Percentiles rank a stretch among this genome's conserved stretches.
These are phyloP conservation scores for Sporothrix luriei DNA, from an alignment of 2,329 filamentous ascomycete genomes.

Conservation along the genomic window DNA sequence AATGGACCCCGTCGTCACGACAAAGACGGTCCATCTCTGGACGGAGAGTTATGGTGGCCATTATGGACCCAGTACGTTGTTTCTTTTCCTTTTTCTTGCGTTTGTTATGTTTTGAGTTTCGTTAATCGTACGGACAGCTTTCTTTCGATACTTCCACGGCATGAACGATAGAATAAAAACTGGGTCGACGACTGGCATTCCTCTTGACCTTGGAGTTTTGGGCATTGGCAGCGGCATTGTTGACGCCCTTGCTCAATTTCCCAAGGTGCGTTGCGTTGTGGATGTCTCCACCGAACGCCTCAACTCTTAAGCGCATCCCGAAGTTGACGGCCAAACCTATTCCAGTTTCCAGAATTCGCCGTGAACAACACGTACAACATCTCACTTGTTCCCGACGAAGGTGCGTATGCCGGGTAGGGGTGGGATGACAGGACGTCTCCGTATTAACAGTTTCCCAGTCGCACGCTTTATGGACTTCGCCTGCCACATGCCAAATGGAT, in stretches of 20 bases:
- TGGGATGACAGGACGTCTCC: no score
- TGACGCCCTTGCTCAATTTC: conserved; percentile 33
- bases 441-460: not conserved
- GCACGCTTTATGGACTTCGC: conserved; percentile 32
- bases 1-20: conserved; percentile 49
- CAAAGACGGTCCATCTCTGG: conserved; percentile 37
- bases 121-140: conserved; percentile 44
- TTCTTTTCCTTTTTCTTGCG: not conserved
- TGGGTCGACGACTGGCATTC: conserved; percentile 46
- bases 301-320: not conserved
- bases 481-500: conserved; percentile 46
- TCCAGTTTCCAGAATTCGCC: conserved; percentile 41
- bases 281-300: not conserved
- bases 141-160: conserved; percentile 57
- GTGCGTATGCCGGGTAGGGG: not conserved
- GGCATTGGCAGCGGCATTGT: conserved; percentile 42
- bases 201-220: conserved; percentile 55
- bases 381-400: conserved; percentile 33
- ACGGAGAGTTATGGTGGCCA: conserved; percentile 53
- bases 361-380: conserved; percentile 55
- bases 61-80: conserved; percentile 44
- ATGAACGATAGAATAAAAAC: conserved; percentile 57
- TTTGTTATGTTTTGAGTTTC: not conserved
- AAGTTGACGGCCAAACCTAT: not conserved
- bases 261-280: conserved; percentile 20